Conservation (phyloP, 2,329 filamentous ascomycete genomes). For the Fusarium setosum region DNA sequence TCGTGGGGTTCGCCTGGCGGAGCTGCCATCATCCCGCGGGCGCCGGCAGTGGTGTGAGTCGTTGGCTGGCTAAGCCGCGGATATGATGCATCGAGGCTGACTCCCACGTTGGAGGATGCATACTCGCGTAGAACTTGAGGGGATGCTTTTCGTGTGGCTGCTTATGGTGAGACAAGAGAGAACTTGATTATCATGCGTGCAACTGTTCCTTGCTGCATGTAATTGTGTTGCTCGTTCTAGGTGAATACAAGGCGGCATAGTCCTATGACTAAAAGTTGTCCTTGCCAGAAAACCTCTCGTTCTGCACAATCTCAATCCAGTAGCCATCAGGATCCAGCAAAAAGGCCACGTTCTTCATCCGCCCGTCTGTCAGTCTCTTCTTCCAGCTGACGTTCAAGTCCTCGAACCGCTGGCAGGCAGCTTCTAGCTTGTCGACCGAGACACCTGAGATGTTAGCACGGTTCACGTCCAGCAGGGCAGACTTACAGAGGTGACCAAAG, state of each 20-base stretch:
- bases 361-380: slow-evolving; percentile 91
- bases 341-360: slow-evolving; percentile 95
- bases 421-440: slow-evolving; percentile 87
- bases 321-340: slow-evolving; percentile 89
- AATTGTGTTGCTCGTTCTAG: background rate
- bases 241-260: background rate
- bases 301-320: slow-evolving; percentile 86
- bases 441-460: slow-evolving; percentile 64
- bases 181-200: background rate
- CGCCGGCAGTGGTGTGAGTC: background rate
- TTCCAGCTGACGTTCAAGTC: slow-evolving; percentile 87
- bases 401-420: slow-evolving; percentile 89
- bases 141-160: slow-evolving; percentile 1
- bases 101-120: background rate
- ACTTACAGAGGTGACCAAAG: slow-evolving; percentile 90
- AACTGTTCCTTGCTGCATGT: background rate
- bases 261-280: slow-evolving; percentile 58
- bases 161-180: background rate
- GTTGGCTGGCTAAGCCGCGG: slow-evolving; percentile 2
- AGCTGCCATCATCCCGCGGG: slow-evolving; percentile 3
- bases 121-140: background rate
- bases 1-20: slow-evolving; percentile 24
- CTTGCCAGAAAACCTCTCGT: slow-evolving; percentile 72
- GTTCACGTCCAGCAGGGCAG: background rate
- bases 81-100: background rate